These are phyloP conservation scores for Ganoderma multipileum DNA, from an alignment of 1,284 basidiomycete species.

Conservation along the genomic window DNA sequence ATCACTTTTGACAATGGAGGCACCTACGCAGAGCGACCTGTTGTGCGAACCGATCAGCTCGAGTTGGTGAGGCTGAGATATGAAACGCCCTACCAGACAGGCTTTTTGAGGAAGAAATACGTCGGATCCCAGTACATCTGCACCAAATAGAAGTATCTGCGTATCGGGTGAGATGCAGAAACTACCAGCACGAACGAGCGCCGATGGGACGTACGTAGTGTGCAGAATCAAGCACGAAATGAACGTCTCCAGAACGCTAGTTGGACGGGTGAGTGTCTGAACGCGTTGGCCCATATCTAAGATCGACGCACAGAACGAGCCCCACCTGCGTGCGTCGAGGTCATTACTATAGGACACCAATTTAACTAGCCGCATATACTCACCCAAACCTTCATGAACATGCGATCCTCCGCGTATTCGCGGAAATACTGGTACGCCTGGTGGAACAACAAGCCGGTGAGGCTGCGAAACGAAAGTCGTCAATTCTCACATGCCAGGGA, in stretches of 20 bases:
- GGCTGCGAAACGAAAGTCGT: neutral
- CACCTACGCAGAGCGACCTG: constrained; percentile 14
- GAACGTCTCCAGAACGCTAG: constrained; percentile 6
- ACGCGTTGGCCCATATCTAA: too few relatives aligned
- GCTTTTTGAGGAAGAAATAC: constrained; percentile 8
- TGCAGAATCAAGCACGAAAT: constrained; percentile 9
- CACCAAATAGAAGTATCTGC: constrained; percentile 16
- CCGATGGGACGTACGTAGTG: constrained; percentile 9
- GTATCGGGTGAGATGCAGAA: too few relatives aligned
- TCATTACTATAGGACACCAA: neutral
- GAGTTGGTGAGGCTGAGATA: too few relatives aligned
- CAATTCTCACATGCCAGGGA: neutral
- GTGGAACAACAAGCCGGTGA: constrained; percentile 14
- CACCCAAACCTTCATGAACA: constrained; percentile 11
- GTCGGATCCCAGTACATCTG: constrained; percentile 14
- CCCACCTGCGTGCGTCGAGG: neutral
- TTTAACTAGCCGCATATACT: neutral
- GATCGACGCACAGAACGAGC: neutral
- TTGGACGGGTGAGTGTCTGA: too few relatives aligned
- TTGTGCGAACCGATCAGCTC: neutral
- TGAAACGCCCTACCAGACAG: constrained; percentile 8
- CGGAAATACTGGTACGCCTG: constrained; percentile 14
- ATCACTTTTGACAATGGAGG: neutral
- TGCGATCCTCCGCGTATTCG: constrained; percentile 4
- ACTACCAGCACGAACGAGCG: neutral